These are phyloP conservation scores for Podila epigama DNA, from an alignment of 192 early-diverging fungal genomes.

Conservation along the genomic window DNA sequence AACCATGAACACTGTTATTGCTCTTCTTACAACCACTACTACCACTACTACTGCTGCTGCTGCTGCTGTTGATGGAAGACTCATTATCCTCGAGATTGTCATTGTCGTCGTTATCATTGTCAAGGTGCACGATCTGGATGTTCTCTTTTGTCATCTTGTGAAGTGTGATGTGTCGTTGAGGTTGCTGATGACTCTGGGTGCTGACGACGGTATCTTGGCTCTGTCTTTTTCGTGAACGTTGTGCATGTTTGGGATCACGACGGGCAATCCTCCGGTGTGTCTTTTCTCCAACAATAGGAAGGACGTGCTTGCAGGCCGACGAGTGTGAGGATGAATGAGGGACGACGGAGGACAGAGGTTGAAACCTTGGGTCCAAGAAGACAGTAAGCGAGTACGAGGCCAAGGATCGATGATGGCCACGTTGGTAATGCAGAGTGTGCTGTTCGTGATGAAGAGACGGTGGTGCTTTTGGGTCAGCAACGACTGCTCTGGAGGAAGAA, in stretches of 20 bases:
- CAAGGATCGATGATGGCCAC: no score
- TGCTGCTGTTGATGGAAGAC: no score
- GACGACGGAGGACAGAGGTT: background rate
- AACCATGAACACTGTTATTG: no score
- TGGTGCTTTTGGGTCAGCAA: background rate
- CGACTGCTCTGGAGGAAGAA: conserved; percentile 1
- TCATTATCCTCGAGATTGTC: background rate
- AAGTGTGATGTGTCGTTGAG: background rate
- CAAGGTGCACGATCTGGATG: background rate
- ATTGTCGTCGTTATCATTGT: background rate
- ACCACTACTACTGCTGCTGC: no score
- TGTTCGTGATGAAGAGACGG: background rate
- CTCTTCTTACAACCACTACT: no score
- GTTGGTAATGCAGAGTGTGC: background rate
- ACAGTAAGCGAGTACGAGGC: background rate
- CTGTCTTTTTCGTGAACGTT: background rate
- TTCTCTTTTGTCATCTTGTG: background rate
- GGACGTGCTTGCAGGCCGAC: background rate
- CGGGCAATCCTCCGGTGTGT: background rate
- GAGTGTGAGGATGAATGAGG: background rate
- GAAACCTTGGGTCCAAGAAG: background rate
- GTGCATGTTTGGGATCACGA: background rate
- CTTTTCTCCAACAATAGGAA: background rate
- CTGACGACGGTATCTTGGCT: no score
- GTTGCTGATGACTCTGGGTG: background rate